Evolutionary conservation across 192 early-diverging fungal species (phyloP).

Genomic region (Dispira simplex): DNA sequence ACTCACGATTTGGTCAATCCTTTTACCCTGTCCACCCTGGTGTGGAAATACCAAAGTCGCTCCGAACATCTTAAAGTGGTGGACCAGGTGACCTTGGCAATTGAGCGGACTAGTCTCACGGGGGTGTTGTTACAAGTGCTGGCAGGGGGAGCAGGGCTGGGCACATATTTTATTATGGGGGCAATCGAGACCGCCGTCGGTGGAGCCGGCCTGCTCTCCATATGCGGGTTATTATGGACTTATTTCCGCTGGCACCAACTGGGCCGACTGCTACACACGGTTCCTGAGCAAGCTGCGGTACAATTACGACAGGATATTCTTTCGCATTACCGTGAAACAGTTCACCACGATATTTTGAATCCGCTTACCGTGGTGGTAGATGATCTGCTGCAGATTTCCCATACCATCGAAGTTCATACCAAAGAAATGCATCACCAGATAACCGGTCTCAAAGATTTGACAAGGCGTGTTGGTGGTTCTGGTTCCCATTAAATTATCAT

Average conservation of each 20-base stretch:
- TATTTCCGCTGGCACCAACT: not conserved
- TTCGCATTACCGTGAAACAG: not conserved
- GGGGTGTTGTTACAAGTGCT: not conserved
- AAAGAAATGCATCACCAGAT: slow-evolving; percentile 7
- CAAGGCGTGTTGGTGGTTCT: no score
- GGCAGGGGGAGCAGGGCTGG: not conserved
- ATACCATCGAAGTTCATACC: not conserved
- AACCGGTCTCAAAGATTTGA: not conserved
- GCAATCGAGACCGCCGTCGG: not conserved
- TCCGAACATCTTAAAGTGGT: not conserved
- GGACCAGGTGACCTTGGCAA: not conserved
- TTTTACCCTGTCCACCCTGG: not conserved
- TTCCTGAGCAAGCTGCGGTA: not conserved
- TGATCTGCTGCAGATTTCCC: slow-evolving; percentile 1
- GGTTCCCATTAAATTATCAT: no score
- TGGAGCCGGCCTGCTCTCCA: not conserved
- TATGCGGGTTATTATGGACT: not conserved
- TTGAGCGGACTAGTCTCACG: not conserved
- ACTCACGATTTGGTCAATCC: not conserved
- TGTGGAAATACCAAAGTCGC: not conserved
- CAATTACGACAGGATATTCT: not conserved
- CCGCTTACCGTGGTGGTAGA: slow-evolving; percentile 20
- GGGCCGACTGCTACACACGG: not conserved
- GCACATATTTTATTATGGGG: not conserved
- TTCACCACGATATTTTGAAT: slow-evolving; percentile 5